These are phyloP conservation scores for Ceratocystis cubensis DNA, from an alignment of 2,329 filamentous ascomycete species.

Conservation along the genomic window DNA sequence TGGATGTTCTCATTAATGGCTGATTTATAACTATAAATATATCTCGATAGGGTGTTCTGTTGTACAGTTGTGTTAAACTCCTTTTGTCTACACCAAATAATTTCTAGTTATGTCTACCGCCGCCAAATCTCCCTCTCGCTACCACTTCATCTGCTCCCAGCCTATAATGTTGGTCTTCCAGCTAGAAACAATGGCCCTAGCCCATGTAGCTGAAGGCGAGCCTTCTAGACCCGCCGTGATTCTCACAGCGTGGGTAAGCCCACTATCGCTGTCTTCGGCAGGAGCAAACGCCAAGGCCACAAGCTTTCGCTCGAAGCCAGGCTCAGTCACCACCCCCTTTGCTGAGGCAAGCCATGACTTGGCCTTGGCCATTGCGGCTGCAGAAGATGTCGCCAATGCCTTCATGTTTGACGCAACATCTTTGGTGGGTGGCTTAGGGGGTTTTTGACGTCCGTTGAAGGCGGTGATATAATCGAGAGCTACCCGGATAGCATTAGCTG, in stretches of 20 bases:
- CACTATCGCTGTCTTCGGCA: conserved; percentile 61
- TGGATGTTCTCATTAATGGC: neutral
- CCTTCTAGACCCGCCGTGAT: conserved; percentile 63
- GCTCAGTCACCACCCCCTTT: conserved; percentile 26
- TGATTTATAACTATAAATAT: conserved; percentile 1
- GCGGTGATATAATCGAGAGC: conserved; percentile 28
- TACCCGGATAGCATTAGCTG: conserved; percentile 28
- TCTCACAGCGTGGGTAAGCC: conserved; percentile 63
- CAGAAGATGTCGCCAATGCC: conserved; percentile 27
- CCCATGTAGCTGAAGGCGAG: conserved; percentile 50
- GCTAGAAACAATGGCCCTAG: conserved; percentile 23
- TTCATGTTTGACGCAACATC: conserved; percentile 30
- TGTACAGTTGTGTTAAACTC: neutral
- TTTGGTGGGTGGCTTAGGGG: conserved; percentile 30
- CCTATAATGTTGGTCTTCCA: conserved; percentile 25
- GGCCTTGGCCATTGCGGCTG: conserved; percentile 28
- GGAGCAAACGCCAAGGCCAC: conserved; percentile 32
- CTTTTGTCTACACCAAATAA: neutral
- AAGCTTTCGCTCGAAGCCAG: conserved; percentile 25
- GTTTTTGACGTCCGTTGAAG: conserved; percentile 32
- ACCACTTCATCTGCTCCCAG: conserved; percentile 25
- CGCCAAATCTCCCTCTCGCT: conserved; percentile 17
- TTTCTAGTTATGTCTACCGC: conserved; percentile 20
- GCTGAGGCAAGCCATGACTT: conserved; percentile 26
- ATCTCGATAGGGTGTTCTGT: neutral